Base-by-base conservation (phyloP, 768 basidiomycete genomes). In the Stropharia rugosoannulata region DNA sequence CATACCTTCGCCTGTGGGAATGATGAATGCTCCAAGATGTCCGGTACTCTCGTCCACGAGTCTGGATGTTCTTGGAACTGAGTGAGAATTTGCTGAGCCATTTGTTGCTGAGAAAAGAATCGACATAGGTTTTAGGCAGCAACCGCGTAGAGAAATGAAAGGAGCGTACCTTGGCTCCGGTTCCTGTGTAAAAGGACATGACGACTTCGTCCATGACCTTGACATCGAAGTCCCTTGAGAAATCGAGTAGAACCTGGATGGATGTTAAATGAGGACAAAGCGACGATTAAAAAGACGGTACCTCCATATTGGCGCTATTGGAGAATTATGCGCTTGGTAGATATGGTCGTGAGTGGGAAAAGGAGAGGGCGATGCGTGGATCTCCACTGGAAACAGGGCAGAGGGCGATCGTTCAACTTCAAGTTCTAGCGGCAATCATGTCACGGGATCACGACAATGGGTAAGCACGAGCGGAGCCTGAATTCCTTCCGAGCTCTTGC, bases 51-150 rank as follows among this genome's bases (percentile, higher is more conserved):
- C 60, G 95, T 95, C 97, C 97, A 99, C 36, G 95, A 87, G 57
- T 98, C 96, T 15, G 92, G 90, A 70, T 94, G 82, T 58, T 99
- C 97, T 72, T 98, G 95, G 67, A 99, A 89, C 68, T 95, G 95
- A 7, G 96, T 97, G 62, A 99, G 81, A 59, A 93, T 80, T 69
- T 90, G 89, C 73, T 98, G 96, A 13, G 96, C 96, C 70, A 87
- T 71, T 85, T 91, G 89, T 91, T 95, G 95, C 95, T 98, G 67
- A 48, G 51, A 43, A 53, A 44, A 60, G 29, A 37, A 64, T 64
- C 61, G 62, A 66, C 70, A 74, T 59, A 67, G 64, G 54, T 52
- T 49, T 54, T 25, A 9, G 58, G 42, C 37, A 48, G 13, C 18
- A 25, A 49, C 63, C 55, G 57, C 55, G 41, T 45, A 55, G 44